Conservation (phyloP, 345 rosid genomes). For the Gossypium ekmanianum region DNA sequence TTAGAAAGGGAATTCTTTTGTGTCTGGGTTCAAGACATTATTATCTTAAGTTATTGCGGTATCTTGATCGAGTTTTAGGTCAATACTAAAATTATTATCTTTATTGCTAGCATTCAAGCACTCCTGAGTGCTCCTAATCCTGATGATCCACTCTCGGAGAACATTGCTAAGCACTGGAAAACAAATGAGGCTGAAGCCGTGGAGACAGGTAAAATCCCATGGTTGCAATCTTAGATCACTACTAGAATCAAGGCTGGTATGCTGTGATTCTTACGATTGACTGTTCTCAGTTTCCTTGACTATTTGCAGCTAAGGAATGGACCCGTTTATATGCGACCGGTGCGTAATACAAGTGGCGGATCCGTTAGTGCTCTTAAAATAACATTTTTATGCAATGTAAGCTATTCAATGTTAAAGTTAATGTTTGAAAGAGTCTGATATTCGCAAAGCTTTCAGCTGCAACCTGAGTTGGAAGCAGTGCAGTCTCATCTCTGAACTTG, state of each 20-base stretch:
- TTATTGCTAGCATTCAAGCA: slow-evolving; percentile 73
- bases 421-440: slow-evolving; percentile 32
- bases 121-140: slow-evolving; percentile 98
- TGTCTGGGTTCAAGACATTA: neutral
- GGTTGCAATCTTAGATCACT: too few species aligned
- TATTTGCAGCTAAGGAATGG: slow-evolving; percentile 92
- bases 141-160: slow-evolving; percentile 97
- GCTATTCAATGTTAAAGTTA: slow-evolving; percentile 29
- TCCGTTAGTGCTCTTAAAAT: slow-evolving; percentile 18
- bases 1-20: neutral
- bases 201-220: slow-evolving; percentile 64
- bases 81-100: neutral
- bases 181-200: slow-evolving; percentile 94
- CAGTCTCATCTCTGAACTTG: slow-evolving; percentile 20
- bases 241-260: neutral
- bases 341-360: slow-evolving; percentile 38
- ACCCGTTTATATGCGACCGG: slow-evolving; percentile 90
- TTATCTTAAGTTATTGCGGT: neutral
- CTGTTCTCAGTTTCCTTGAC: neutral
- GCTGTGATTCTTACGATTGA: neutral
- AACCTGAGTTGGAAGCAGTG: slow-evolving; percentile 25
- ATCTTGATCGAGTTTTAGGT: neutral
- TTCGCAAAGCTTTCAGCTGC: slow-evolving; percentile 31
- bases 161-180: slow-evolving; percentile 99
- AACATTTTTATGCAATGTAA: slow-evolving; percentile 32